These are phyloP conservation scores for Venturia carpophila DNA, from an alignment of 2,329 filamentous ascomycete species.

Conservation along the genomic window DNA sequence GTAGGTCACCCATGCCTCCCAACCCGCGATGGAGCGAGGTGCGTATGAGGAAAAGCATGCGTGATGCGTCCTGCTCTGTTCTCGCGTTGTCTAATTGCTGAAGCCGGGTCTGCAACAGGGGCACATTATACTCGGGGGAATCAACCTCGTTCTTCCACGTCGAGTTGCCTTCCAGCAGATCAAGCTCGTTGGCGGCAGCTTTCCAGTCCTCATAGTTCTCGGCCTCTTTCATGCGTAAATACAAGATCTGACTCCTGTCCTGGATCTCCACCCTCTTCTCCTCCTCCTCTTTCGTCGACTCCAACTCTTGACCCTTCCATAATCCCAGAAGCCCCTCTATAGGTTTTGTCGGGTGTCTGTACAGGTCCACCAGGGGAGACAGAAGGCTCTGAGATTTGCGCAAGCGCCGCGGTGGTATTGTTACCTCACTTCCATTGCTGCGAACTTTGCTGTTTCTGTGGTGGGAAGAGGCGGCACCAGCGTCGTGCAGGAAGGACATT, in stretches of 20 bases:
- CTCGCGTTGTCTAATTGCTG: slow-evolving; percentile 67
- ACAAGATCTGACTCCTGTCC: slow-evolving; percentile 11
- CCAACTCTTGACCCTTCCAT: slow-evolving; percentile 26
- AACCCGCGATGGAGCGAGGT: slow-evolving; percentile 73
- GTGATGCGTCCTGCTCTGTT: slow-evolving; percentile 59
- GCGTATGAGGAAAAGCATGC: slow-evolving; percentile 73
- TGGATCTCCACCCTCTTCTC: neutral
- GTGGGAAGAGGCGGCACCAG: slow-evolving; percentile 27
- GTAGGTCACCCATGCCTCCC: slow-evolving; percentile 76
- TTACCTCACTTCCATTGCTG: neutral
- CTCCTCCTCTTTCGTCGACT: slow-evolving; percentile 9
- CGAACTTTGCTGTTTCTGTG: neutral
- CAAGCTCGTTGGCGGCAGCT: slow-evolving; percentile 65
- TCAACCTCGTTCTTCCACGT: slow-evolving; percentile 66
- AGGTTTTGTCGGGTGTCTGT: slow-evolving; percentile 29
- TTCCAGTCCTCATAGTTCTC: slow-evolving; percentile 56
- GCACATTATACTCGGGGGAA: slow-evolving; percentile 63
- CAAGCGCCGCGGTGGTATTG: neutral
- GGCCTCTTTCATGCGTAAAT: slow-evolving; percentile 15
- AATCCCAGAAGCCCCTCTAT: slow-evolving; percentile 23
- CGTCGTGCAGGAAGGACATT: slow-evolving; percentile 33
- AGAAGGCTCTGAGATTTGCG: slow-evolving; percentile 25
- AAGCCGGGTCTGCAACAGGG: slow-evolving; percentile 61
- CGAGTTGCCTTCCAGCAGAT: slow-evolving; percentile 71
- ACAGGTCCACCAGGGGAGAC: slow-evolving; percentile 30